Conservation (phyloP, 2,329 filamentous ascomycete species). For the Aspergillus luchuensis region DNA sequence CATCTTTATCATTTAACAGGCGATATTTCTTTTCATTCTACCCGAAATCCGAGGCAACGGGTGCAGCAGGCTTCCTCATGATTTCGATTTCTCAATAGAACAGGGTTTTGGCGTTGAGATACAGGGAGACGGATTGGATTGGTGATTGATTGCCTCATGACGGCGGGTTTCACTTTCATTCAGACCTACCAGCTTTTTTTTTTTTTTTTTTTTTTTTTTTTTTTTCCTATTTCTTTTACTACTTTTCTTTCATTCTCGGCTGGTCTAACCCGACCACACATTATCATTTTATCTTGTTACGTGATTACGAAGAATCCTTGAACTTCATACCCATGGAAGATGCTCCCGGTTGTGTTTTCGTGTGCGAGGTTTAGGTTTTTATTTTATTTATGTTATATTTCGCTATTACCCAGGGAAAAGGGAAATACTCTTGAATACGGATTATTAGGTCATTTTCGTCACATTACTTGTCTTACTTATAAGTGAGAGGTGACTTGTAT, state of each 20-base stretch:
- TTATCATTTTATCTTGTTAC: conserved; percentile 13
- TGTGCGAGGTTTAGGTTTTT: conserved; percentile 9
- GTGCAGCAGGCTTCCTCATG: background rate
- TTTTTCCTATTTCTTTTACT: conserved; percentile 8
- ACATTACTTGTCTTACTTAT: too few relatives aligned
- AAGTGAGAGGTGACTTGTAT: too few relatives aligned
- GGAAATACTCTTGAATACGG: background rate
- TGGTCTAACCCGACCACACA: background rate
- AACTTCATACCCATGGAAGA: conserved; percentile 26
- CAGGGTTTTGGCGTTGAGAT: conserved; percentile 29
- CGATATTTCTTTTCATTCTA: background rate
- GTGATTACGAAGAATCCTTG: conserved; percentile 24
- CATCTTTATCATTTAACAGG: background rate
- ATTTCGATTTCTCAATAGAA: conserved; percentile 22
- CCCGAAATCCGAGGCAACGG: background rate
- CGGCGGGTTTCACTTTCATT: conserved; percentile 15
- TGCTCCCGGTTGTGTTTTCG: conserved; percentile 13
- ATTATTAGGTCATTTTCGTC: background rate
- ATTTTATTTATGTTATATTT: too few relatives aligned
- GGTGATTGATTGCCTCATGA: conserved; percentile 6
- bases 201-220: conserved; percentile 1
- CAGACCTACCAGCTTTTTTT: background rate
- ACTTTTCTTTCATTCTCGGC: conserved; percentile 10
- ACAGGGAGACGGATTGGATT: conserved; percentile 15
- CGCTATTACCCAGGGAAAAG: too few relatives aligned